Percentiles rank a stretch among this genome's conserved stretches.
Conservation (phyloP, 495 filamentous ascomycete species). For the Aspergillus egyptiacus region DNA sequence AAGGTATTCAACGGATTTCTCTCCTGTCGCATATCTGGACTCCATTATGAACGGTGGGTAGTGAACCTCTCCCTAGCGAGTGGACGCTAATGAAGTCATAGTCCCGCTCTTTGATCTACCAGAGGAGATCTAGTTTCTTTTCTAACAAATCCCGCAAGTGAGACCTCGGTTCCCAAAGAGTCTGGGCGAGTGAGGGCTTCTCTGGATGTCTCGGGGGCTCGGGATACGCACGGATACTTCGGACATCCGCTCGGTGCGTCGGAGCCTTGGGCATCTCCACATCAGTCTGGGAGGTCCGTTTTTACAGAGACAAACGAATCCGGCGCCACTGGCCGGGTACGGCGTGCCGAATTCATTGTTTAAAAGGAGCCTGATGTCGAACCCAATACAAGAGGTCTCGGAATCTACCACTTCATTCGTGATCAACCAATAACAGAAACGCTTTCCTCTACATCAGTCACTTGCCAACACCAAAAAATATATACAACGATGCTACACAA, state of each 20-base stretch:
- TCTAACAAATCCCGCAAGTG: too few species aligned
- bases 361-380: not conserved
- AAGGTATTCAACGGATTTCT: conserved; percentile 17
- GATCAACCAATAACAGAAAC: not conserved
- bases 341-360: not conserved
- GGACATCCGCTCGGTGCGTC: conserved; percentile 15
- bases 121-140: conserved; percentile 16
- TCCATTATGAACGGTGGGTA: conserved; percentile 35
- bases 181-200: not conserved
- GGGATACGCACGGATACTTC: not conserved
- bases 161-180: too few species aligned
- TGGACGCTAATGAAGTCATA: not conserved
- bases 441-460: too few species aligned
- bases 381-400: not conserved
- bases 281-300: too few species aligned
- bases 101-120: conserved; percentile 30
- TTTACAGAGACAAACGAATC: not conserved
- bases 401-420: not conserved
- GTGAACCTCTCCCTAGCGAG: not conserved
- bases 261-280: not conserved
- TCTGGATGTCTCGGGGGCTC: not conserved
- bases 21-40: conserved; percentile 31
- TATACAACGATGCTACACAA: conserved; percentile 4
- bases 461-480: not conserved
- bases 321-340: not conserved